Percentiles rank a stretch among this genome's conserved stretches.
Evolutionary conservation across 768 basidiomycete species (phyloP).

Genomic region (Pleurotus salmoneostramineus): DNA sequence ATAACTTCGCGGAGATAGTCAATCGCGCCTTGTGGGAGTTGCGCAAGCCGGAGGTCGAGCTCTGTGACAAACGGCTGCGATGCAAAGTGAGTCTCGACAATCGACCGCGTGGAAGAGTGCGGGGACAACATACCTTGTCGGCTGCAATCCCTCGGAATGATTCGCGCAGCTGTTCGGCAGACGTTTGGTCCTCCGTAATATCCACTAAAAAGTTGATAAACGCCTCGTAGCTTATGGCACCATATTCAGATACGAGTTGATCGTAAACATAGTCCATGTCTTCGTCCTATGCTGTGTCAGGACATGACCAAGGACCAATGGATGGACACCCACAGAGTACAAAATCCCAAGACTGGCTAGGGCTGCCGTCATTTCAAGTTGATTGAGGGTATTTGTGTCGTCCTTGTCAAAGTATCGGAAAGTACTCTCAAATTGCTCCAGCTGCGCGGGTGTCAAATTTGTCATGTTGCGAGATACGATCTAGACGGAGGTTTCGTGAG

Average conservation of each 20-base stretch:
- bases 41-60: constrained; percentile 82
- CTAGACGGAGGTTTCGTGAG: constrained; percentile 31
- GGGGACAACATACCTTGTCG: constrained; percentile 63
- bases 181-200: constrained; percentile 93
- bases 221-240: constrained; percentile 88
- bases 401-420: constrained; percentile 98
- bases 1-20: constrained; percentile 82
- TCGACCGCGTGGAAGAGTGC: background rate
- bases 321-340: constrained; percentile 58
- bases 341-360: constrained; percentile 92
- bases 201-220: constrained; percentile 94
- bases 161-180: constrained; percentile 86
- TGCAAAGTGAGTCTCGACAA: constrained; percentile 11
- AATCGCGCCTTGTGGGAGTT: constrained; percentile 70
- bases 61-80: constrained; percentile 88
- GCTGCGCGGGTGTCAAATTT: constrained; percentile 90
- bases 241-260: constrained; percentile 76
- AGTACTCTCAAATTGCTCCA: constrained; percentile 95
- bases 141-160: constrained; percentile 90
- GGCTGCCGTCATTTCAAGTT: constrained; percentile 90
- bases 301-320: background rate
- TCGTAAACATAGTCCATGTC: constrained; percentile 84
- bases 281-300: constrained; percentile 53
- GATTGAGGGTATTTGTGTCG: constrained; percentile 80
- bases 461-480: constrained; percentile 93